Conservation (phyloP, 257 asterid species). For the Primulina tabacum region DNA sequence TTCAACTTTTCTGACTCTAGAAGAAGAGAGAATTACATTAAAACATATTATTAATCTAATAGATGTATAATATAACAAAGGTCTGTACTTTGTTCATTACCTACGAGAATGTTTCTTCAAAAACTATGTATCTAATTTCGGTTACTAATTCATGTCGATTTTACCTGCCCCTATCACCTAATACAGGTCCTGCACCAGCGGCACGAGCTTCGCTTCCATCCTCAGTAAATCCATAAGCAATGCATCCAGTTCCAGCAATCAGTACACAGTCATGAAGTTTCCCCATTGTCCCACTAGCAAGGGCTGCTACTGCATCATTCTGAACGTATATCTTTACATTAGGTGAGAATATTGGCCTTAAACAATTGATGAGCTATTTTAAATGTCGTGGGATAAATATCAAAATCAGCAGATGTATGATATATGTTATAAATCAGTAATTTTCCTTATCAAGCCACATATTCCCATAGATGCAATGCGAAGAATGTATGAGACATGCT, state of each 20-base stretch:
- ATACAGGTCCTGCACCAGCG: slow-evolving; percentile 96
- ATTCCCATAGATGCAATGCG: not conserved
- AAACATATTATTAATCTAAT: too few species aligned
- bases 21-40: too few species aligned
- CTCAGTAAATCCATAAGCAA: slow-evolving; percentile 87
- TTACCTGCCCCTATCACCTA: slow-evolving; percentile 99
- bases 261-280: slow-evolving; percentile 90
- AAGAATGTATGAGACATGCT: not conserved
- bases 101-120: not conserved
- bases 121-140: not conserved
- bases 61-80: too few species aligned
- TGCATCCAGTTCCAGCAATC: slow-evolving; percentile 95
- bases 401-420: slow-evolving; percentile 11
- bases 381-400: slow-evolving; percentile 8
- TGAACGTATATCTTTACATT: slow-evolving; percentile 64
- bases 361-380: slow-evolving; percentile 27
- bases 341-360: slow-evolving; percentile 66
- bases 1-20: too few species aligned
- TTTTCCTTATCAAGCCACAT: not conserved
- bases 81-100: too few species aligned
- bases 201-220: slow-evolving; percentile 95
- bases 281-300: slow-evolving; percentile 98
- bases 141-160: not conserved
- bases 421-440: slow-evolving; percentile 2
- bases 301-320: slow-evolving; percentile 98